phyloP scores from a whole-genome alignment of 2,329 filamentous ascomycete species.

The Thelonectria olida region DNA sequence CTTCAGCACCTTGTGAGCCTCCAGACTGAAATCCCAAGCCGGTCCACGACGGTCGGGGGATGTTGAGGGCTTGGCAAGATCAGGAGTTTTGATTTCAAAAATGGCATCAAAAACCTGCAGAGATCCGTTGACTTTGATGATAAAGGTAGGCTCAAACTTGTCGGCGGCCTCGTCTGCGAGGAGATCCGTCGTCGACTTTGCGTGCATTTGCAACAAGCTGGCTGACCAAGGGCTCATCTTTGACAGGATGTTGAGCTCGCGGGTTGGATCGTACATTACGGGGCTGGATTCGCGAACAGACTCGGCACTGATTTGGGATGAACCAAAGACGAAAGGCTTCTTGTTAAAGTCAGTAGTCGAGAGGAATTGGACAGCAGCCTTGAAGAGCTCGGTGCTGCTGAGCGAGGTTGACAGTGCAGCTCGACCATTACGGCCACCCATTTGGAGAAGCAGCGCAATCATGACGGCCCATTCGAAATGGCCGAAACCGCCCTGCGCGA shows the following conservation, averaged over 20 bases:
- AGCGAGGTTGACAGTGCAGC: constrained; percentile 80
- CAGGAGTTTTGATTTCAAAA: constrained; percentile 47
- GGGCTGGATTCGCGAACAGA: constrained; percentile 62
- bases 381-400: constrained; percentile 94
- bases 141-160: constrained; percentile 88
- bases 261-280: constrained; percentile 78
- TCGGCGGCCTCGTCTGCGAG: constrained; percentile 78
- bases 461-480: constrained; percentile 91
- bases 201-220: constrained; percentile 75
- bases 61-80: constrained; percentile 40
- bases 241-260: constrained; percentile 83
- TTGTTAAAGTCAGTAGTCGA: constrained; percentile 76
- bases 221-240: constrained; percentile 94
- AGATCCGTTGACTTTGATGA: constrained; percentile 66
- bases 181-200: constrained; percentile 76
- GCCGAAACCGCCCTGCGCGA: constrained; percentile 86
- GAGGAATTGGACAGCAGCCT: constrained; percentile 89
- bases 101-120: constrained; percentile 64
- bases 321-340: constrained; percentile 67
- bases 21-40: constrained; percentile 58
- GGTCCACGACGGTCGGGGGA: constrained; percentile 53
- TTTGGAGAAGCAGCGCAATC: constrained; percentile 81
- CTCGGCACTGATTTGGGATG: constrained; percentile 44
- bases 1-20: constrained; percentile 71
- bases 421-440: constrained; percentile 76